phyloP scores from a whole-genome alignment of 2,329 filamentous ascomycete genomes.

The Trichoderma atroviride region DNA sequence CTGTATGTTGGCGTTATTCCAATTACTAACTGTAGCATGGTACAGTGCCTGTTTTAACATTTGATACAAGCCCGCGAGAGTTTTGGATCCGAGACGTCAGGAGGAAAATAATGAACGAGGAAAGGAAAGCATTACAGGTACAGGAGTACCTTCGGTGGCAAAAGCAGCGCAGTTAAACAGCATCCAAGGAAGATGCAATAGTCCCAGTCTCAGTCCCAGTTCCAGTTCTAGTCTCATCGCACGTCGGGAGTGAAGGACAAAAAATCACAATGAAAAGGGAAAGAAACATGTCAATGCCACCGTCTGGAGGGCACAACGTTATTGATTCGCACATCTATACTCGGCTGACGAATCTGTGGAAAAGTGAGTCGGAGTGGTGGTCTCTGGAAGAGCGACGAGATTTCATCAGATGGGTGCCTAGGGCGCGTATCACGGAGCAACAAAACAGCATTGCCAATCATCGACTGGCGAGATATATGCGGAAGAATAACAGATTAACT shows the following conservation, averaged over 20 bases:
- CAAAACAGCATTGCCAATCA: not conserved
- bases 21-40: not conserved
- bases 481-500: not conserved
- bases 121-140: not conserved
- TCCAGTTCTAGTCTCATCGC: not conserved
- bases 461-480: not conserved
- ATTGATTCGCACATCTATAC: constrained; percentile 20
- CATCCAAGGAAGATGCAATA: not conserved
- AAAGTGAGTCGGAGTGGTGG: not conserved
- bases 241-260: not conserved
- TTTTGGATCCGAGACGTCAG: too few species aligned
- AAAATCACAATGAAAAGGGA: not conserved
- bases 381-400: not conserved
- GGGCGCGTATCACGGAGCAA: not conserved
- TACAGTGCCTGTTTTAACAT: not conserved
- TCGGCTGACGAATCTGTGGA: not conserved
- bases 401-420: constrained; percentile 8
- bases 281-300: not conserved
- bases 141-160: not conserved
- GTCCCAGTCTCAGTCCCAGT: not conserved
- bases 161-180: not conserved
- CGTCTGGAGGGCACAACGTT: constrained; percentile 7
- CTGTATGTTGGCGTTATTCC: not conserved
- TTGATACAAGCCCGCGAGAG: not conserved
- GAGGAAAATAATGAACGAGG: not conserved